phyloP scores from a whole-genome alignment of 2,329 filamentous ascomycete species.

The Diaporthe vaccinii region DNA sequence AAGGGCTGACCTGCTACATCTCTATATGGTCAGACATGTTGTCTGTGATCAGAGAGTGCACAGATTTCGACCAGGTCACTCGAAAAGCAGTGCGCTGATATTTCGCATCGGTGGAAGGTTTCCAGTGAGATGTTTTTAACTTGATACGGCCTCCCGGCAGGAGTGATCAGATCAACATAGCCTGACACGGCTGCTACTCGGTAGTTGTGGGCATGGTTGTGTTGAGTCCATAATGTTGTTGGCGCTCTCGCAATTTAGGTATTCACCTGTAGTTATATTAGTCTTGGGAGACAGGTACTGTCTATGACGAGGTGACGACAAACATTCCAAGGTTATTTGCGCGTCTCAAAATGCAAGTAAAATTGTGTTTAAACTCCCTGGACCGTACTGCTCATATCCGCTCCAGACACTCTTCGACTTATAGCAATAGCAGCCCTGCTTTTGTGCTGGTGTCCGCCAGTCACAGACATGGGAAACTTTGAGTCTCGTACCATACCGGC shows the following conservation, averaged over 20 bases:
- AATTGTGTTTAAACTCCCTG: background rate
- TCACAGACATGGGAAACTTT: background rate
- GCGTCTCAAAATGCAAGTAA: background rate
- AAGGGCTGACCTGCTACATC: background rate
- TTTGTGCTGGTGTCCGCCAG: background rate
- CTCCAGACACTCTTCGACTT: too few relatives aligned
- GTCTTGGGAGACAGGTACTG: background rate
- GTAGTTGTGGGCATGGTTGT: background rate
- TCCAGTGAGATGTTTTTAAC: too few relatives aligned
- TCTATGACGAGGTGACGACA: background rate
- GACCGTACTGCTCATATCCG: background rate
- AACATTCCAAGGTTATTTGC: background rate
- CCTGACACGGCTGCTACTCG: fast-evolving
- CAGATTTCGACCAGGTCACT: conserved; percentile 10
- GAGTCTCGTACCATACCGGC: conserved; percentile 16
- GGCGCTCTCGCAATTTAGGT: background rate
- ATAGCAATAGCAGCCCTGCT: background rate
- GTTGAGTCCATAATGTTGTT: too few relatives aligned
- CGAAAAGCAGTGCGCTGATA: background rate
- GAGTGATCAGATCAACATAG: background rate
- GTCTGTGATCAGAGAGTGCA: background rate
- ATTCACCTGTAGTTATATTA: background rate
- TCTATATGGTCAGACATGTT: conserved; percentile 18
- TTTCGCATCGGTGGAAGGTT: background rate
- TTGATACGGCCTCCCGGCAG: background rate